Conservation (phyloP, 2,329 filamentous ascomycete genomes). For the Epichloe bromicola region DNA sequence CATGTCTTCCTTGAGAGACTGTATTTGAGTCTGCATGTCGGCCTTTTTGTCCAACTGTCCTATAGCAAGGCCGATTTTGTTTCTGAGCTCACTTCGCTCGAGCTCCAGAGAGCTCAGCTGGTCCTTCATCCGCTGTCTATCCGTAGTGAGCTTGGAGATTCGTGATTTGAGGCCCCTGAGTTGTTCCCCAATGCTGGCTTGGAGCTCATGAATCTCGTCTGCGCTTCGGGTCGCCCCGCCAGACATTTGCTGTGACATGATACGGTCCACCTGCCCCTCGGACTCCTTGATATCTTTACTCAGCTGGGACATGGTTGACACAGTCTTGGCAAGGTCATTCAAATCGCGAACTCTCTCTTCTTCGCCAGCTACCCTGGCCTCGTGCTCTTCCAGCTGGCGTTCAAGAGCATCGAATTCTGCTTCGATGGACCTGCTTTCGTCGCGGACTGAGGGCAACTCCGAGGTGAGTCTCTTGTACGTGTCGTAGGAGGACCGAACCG, state of each 20-base stretch:
- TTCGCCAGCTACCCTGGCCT: conserved; percentile 50
- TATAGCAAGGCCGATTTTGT: conserved; percentile 55
- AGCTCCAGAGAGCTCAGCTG: conserved; percentile 60
- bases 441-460: conserved; percentile 58
- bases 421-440: conserved; percentile 49
- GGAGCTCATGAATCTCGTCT: conserved; percentile 72
- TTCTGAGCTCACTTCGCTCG: conserved; percentile 60
- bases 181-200: conserved; percentile 54
- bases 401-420: conserved; percentile 48
- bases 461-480: conserved; percentile 55
- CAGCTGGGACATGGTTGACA: conserved; percentile 62
- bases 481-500: conserved; percentile 57
- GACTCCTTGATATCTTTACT: conserved; percentile 59
- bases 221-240: conserved; percentile 53
- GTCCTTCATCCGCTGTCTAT: conserved; percentile 59
- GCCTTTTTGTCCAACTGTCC: conserved; percentile 74
- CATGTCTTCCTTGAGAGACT: conserved; percentile 57
- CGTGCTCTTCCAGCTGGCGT: conserved; percentile 51
- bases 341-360: conserved; percentile 57
- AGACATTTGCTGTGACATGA: conserved; percentile 63
- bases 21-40: conserved; percentile 55
- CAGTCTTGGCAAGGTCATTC: conserved; percentile 62
- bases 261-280: conserved; percentile 58
- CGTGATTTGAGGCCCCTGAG: conserved; percentile 49
- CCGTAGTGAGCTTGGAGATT: conserved; percentile 51